Evolutionary conservation across 768 basidiomycete species (phyloP).

Genomic region (Mrakia gelida): DNA sequence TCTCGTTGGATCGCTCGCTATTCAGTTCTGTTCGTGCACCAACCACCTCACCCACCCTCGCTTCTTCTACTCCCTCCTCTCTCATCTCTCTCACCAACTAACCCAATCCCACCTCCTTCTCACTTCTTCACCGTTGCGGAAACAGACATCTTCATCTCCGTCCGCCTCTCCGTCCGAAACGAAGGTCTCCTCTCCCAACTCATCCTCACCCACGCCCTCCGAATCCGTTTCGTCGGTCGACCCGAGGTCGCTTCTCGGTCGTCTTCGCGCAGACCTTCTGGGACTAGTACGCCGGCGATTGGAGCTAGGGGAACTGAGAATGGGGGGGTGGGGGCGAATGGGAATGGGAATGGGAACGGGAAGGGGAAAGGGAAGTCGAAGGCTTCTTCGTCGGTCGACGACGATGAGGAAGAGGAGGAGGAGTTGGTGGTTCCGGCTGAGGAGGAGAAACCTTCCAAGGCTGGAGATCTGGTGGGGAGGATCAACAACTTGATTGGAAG

Average conservation of each 20-base stretch:
- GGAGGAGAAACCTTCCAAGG: background rate
- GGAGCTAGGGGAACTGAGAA: background rate
- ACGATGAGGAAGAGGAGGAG: background rate
- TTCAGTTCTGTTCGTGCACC: slow-evolving; percentile 38
- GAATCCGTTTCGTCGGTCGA: slow-evolving; percentile 60
- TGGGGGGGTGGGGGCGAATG: background rate
- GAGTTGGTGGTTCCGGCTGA: background rate
- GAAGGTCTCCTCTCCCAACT: slow-evolving; percentile 59
- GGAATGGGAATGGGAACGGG: background rate
- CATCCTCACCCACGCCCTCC: slow-evolving; percentile 74
- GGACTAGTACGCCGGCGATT: background rate
- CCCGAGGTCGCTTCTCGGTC: slow-evolving; percentile 19
- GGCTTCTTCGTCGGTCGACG: background rate
- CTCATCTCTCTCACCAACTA: slow-evolving; percentile 37
- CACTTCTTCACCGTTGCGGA: background rate
- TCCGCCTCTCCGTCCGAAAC: slow-evolving; percentile 51
- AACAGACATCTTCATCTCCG: slow-evolving; percentile 37
- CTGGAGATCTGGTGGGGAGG: slow-evolving; percentile 55
- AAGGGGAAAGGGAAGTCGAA: background rate
- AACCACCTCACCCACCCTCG: background rate
- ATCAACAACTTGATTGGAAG: slow-evolving; percentile 59
- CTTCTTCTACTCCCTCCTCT: slow-evolving; percentile 47
- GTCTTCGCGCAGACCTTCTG: background rate
- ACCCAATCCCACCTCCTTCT: too few relatives aligned
- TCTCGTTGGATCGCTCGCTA: slow-evolving; percentile 48